Conservation (phyloP, 2,329 filamentous ascomycete genomes). For the Aspergillus oerlinghausenensis region DNA sequence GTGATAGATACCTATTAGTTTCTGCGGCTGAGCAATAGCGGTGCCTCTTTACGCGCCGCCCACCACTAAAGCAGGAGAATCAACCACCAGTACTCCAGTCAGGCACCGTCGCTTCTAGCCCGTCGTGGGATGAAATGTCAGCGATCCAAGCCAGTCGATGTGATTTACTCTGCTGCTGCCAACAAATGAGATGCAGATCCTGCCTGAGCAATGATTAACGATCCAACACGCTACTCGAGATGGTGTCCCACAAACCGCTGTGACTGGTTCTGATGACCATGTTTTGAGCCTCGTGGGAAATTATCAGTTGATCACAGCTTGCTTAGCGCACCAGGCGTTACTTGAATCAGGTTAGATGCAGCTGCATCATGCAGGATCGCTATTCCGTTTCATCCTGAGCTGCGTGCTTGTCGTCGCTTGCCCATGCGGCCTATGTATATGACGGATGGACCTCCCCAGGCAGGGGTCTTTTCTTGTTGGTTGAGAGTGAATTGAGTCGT, state of each 20-base stretch:
- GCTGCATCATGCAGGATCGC: neutral
- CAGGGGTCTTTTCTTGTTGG: neutral
- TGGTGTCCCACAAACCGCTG: neutral
- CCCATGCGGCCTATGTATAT: neutral
- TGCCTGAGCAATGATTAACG: conserved; percentile 4
- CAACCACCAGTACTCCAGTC: neutral
- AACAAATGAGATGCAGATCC: neutral
- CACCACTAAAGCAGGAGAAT: conserved; percentile 3
- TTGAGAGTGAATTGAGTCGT: neutral
- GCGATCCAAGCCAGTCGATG: neutral
- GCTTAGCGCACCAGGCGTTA: neutral
- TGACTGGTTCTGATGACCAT: neutral
- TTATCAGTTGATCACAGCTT: neutral
- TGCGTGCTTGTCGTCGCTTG: neutral
- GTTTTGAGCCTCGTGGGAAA: neutral
- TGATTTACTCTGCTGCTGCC: neutral
- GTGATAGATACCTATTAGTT: neutral
- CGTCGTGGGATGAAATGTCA: neutral
- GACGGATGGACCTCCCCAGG: neutral
- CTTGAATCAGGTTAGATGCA: neutral
- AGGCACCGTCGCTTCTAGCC: neutral
- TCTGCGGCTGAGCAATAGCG: conserved; percentile 6
- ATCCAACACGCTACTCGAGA: neutral
- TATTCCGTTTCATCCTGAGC: neutral
- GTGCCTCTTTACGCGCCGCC: conserved; percentile 20